phyloP scores from a whole-genome alignment of 148 eudicot species.

The Chenopodium suecicum region DNA sequence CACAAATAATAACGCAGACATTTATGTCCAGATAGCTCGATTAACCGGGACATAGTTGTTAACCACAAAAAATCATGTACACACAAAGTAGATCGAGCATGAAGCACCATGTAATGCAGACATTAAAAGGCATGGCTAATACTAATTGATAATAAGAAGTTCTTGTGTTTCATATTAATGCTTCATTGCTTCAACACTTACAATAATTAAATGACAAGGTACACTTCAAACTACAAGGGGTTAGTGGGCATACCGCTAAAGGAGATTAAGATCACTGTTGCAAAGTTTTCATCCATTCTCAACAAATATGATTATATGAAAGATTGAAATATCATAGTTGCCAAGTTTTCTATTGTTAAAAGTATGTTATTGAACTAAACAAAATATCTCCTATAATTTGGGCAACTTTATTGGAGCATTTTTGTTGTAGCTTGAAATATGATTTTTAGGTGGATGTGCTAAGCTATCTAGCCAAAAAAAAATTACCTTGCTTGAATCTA shows the following conservation, averaged over 20 bases:
- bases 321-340: too few relatives aligned
- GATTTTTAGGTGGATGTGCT: too few relatives aligned
- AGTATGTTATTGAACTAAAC: too few relatives aligned
- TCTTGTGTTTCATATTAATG: background rate
- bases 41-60: background rate
- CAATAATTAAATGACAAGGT: background rate
- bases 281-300: too few relatives aligned
- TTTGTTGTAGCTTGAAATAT: too few relatives aligned
- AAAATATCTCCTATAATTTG: too few relatives aligned
- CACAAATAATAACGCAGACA: background rate
- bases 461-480: too few relatives aligned
- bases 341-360: too few relatives aligned
- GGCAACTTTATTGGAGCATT: too few relatives aligned
- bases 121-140: background rate
- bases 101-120: slow-evolving; percentile 1
- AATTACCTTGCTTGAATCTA: too few relatives aligned
- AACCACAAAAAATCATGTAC: background rate
- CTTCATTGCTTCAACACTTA: background rate
- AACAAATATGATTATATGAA: too few relatives aligned
- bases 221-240: background rate
- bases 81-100: background rate
- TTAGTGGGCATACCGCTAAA: background rate
- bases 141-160: background rate
- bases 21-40: background rate
- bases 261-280: background rate